Conservation (phyloP, 2,329 filamentous ascomycete genomes). For the Paecilomyces niveus region DNA sequence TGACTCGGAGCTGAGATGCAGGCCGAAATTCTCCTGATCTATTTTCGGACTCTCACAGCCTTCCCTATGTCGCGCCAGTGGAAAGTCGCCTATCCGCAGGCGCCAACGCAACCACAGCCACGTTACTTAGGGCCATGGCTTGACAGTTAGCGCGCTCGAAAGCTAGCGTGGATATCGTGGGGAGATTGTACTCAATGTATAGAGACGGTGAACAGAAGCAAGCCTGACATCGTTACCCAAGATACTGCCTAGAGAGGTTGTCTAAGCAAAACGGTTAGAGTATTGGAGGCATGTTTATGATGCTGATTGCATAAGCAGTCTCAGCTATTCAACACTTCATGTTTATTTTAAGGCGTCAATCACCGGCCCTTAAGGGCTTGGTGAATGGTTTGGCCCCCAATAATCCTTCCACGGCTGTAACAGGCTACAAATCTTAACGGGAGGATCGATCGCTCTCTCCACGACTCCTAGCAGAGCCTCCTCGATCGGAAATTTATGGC, state of each 20-base stretch:
- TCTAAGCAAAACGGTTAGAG: background rate
- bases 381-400: background rate
- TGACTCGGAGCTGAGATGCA: background rate
- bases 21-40: background rate
- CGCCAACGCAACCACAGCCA: background rate
- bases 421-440: background rate
- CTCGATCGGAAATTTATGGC: background rate
- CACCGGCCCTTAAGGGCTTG: background rate
- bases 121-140: background rate
- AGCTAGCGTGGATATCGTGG: background rate
- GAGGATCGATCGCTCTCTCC: background rate
- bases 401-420: background rate
- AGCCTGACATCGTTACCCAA: background rate
- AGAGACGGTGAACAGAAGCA: background rate
- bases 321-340: background rate
- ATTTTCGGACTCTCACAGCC: background rate
- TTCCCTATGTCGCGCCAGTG: background rate
- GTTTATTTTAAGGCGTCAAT: background rate
- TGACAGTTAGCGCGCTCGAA: background rate
- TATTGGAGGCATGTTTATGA: background rate
- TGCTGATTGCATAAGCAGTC: background rate
- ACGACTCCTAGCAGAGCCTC: background rate
- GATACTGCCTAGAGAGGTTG: background rate
- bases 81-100: background rate
- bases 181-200: background rate